A percentile compares a stretch with the other conserved stretches of the same genome.
Evolutionary conservation across 306 rosid genomes (phyloP).

Genomic region (Trichosanthes truncata): DNA sequence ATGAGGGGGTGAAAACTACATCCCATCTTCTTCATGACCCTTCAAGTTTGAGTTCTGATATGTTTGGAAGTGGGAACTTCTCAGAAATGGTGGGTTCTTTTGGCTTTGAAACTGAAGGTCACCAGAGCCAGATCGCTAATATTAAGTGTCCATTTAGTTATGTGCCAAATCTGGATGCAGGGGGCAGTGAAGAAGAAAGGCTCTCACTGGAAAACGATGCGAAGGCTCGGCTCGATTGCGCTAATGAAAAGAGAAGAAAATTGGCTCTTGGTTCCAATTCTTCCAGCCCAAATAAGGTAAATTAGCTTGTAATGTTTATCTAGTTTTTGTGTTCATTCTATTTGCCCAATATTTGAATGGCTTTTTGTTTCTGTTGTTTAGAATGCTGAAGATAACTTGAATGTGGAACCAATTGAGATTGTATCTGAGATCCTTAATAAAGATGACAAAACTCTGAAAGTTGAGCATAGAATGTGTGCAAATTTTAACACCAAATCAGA

Average conservation of each 20-base stretch:
- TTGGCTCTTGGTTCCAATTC: slow-evolving; percentile 45
- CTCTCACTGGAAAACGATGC: slow-evolving; percentile 22
- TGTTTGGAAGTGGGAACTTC: slow-evolving; percentile 67
- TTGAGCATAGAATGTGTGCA: slow-evolving; percentile 36
- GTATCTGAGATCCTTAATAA: slow-evolving; percentile 32
- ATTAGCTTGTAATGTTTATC: neutral
- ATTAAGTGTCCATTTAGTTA: slow-evolving; percentile 39
- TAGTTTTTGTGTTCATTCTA: neutral
- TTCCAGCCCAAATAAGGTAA: slow-evolving; percentile 57
- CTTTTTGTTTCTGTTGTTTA: slow-evolving; percentile 16
- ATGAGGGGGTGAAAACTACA: slow-evolving; percentile 51
- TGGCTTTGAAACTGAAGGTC: slow-evolving; percentile 37
- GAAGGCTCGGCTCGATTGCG: slow-evolving; percentile 38
- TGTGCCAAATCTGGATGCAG: slow-evolving; percentile 33
- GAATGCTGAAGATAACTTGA: slow-evolving; percentile 52
- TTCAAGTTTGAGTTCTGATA: slow-evolving; percentile 46
- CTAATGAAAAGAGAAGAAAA: slow-evolving; percentile 57
- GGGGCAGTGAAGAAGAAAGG: slow-evolving; percentile 17
- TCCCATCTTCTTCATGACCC: slow-evolving; percentile 61
- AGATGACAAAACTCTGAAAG: slow-evolving; percentile 47
- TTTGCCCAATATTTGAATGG: neutral
- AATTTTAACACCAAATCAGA: slow-evolving; percentile 49
- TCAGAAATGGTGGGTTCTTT: slow-evolving; percentile 62
- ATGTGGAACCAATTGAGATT: slow-evolving; percentile 43
- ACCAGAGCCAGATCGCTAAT: slow-evolving; percentile 38